Evolutionary conservation across 306 rosid species (phyloP), one percentile per base, ranked within the genome.

Genomic region (Coriaria nepalensis): DNA sequence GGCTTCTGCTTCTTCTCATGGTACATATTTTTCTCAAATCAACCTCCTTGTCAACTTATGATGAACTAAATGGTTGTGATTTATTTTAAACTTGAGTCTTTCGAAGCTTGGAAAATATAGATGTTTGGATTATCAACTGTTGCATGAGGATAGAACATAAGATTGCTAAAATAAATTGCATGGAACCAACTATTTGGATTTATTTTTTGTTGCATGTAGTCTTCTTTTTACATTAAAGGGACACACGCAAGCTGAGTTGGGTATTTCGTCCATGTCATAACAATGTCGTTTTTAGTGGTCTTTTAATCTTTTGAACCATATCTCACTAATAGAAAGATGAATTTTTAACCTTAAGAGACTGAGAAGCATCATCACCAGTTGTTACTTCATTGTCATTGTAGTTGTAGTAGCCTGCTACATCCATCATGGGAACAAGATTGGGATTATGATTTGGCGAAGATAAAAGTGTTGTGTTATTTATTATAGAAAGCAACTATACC

Each of bases 381-480:
- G 72, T 66, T 66, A 43, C 69, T 50, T 52, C 61, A 44, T 57
- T 12, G 59, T 55, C 68, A 72, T 6, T 63, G 77, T 67, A 74
- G 66, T 56, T 76, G 86, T 52, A 83, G 86, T 52, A 83, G 63
- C 66, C 95, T 81, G 93, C 80, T 65, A 72, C 61, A 63, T 8
- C 67, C 74, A 58, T 68, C 68, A 64, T 37, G 40, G 38, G n/a
- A 47, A 48, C 39, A 58, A 58, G 60, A 37, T 37, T 49, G 70
- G 59, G 57, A 64, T 78, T 58, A 77, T 53, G 43, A 42, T 44
- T 51, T 36, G 44, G 61, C 29, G 62, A 62, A 57, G 43, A 37
- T 46, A 49, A 44, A 56, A 20, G 29, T 20, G 29, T 20, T 20
- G 3, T 20, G 29, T 20, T 20, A 20, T 1, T 20, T 20, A 20